Evolutionary conservation across 177 flowering plant species (phyloP).

Genomic region (Telopea speciosissima): DNA sequence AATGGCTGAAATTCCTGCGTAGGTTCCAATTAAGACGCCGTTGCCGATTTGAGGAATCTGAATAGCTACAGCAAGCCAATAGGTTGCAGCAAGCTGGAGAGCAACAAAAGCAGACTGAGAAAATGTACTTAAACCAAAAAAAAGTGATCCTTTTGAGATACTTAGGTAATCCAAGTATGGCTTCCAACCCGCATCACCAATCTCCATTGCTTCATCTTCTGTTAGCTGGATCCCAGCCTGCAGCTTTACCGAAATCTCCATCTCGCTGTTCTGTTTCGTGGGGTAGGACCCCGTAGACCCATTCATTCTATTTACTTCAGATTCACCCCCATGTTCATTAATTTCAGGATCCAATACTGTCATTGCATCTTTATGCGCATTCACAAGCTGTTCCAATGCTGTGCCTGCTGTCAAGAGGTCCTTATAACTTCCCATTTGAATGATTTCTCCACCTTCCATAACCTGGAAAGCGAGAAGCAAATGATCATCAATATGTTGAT

Average conservation of each 20-base stretch:
- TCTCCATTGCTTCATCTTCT: conserved; percentile 61
- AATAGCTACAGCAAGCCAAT: conserved; percentile 70
- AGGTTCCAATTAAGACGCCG: conserved; percentile 49
- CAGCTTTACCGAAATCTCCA: conserved; percentile 31
- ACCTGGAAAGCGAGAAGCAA: conserved; percentile 32
- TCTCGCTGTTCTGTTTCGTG: conserved; percentile 24
- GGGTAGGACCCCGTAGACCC: conserved; percentile 10
- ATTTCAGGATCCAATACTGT: conserved; percentile 23
- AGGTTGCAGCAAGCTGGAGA: conserved; percentile 55
- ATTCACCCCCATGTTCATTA: conserved; percentile 8
- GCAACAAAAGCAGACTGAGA: conserved; percentile 42
- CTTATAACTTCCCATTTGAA: conserved; percentile 60
- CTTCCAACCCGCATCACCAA: conserved; percentile 63
- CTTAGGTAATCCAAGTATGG: conserved; percentile 54
- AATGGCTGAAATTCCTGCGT: conserved; percentile 42
- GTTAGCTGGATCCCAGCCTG: conserved; percentile 46
- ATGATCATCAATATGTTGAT: too few species aligned
- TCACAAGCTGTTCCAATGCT: conserved; percentile 71
- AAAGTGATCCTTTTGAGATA: conserved; percentile 38
- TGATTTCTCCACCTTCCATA: conserved; percentile 56
- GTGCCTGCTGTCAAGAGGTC: conserved; percentile 58
- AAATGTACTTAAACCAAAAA: conserved; percentile 20
- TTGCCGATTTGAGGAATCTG: conserved; percentile 36
- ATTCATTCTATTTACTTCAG: conserved; percentile 4
- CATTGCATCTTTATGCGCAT: conserved; percentile 62